Base-by-base conservation (phyloP, 495 filamentous ascomycete genomes). In the Daldinia concentrica region DNA sequence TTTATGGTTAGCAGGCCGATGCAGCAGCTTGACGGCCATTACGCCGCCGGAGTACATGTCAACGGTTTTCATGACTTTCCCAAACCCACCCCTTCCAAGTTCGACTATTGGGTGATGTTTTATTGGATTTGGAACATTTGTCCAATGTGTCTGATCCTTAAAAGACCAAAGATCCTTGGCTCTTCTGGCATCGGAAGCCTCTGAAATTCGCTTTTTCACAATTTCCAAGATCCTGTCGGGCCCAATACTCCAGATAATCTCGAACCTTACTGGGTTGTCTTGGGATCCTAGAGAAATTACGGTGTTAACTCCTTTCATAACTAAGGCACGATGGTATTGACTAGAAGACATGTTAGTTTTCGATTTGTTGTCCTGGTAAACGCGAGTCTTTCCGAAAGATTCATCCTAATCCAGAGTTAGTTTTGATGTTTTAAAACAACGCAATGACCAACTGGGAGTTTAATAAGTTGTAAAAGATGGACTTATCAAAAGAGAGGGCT, bases 1-100 rank as follows among this genome's bases (percentile, higher is more conserved):
- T n/a, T 30, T 17, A 0, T 3, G 30, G 22, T 57, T 19, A 0
- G 4, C 4, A n/a, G 51, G 50, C 5, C 22, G 22, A 6, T 17
- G 17, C 0, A 64, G 14, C 12, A 52, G 0, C 43, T 71, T 71
- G 7, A 71, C 68, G 17, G 68, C 68, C 22, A 71, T 41, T 1
- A 62, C 22, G 32, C 60, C 45, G 6, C 68, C 68, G 4, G 62
- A 58, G 34, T 34, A 24, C 5, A n/a, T 2, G 22, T 71, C 68
- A 6, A 66, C 32, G 2, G 68, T 66, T 34, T 63, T 62, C 32
- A 12, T 19, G 17, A 71, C 68, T 34, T 4, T 45, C 1, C 62
- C 68, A 36, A 62, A 66, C 3, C 7, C 58, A 3, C 68, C 68
- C 1, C 9, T 24, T 14, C 68, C 68, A 6, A 71, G 58, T 2